These are phyloP conservation scores for Bretschneidera sinensis DNA, from an alignment of 345 rosid species.

Conservation along the genomic window DNA sequence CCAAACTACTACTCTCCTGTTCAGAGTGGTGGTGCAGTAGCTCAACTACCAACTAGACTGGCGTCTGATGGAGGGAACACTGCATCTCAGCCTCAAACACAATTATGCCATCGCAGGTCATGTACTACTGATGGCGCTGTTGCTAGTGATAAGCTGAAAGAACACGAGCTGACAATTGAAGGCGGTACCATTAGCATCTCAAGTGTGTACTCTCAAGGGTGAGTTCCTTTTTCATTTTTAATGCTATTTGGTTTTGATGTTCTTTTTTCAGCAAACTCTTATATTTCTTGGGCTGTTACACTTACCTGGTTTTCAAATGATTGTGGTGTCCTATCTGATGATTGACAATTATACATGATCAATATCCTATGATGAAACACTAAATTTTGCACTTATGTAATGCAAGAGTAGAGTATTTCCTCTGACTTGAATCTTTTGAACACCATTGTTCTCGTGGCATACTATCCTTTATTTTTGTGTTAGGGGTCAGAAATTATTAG, in stretches of 20 bases:
- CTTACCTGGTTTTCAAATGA: not conserved
- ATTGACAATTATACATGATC: not conserved
- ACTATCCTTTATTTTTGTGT: not conserved
- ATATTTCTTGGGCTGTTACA: too few species aligned
- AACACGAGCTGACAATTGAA: slow-evolving; percentile 46
- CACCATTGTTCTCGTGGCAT: not conserved
- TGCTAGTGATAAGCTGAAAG: slow-evolving; percentile 44
- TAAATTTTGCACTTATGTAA: not conserved
- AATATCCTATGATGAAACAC: not conserved
- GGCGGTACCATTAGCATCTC: slow-evolving; percentile 87
- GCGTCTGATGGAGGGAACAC: slow-evolving; percentile 33
- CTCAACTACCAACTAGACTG: slow-evolving; percentile 36
- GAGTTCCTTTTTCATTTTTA: too few species aligned
- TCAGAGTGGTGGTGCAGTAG: slow-evolving; percentile 27
- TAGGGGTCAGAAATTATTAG: not conserved
- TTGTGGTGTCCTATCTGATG: too few species aligned
- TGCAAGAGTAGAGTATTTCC: not conserved
- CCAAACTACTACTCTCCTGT: slow-evolving; percentile 38
- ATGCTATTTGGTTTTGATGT: too few species aligned
- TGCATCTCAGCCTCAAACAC: slow-evolving; percentile 31
- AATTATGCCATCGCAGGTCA: slow-evolving; percentile 22
- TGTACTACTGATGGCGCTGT: slow-evolving; percentile 26
- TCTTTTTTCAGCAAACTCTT: too few species aligned
- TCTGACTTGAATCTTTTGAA: not conserved
- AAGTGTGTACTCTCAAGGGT: slow-evolving; percentile 84